Base-by-base conservation (phyloP, 73 alveolate species). In the Blepharisma stoltei region DNA sequence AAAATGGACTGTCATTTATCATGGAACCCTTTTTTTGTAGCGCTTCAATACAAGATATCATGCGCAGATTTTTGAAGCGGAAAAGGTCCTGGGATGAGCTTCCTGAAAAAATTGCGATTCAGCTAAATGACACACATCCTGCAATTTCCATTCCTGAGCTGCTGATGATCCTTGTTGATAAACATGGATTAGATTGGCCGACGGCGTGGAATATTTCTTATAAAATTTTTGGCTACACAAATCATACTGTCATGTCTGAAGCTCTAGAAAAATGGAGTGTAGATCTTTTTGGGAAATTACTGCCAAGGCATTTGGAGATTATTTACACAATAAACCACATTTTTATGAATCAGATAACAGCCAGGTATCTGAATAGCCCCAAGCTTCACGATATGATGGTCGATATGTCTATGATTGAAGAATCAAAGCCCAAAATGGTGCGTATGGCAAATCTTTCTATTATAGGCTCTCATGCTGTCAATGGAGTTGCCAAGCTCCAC, bases 11-110 rank as follows among this genome's bases (percentile, higher is more conserved):
- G n/a, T n/a, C n/a, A n/a, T n/a, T n/a, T n/a, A n/a, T n/a, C n/a
- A n/a, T n/a, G n/a, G n/a, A n/a, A n/a, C n/a, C n/a, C 90, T 97
- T 97, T 96, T 94, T 97, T 90, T 97, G 97, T 47, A 83, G 98
- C 60, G 99, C 99, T 0, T 87, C 99, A 6, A 76, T 97, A 55
- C 90, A 93, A 83, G 98, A 93, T 84, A 43, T 69, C 38, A 14
- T 69, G 6, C 20, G 65, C n/a, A 23, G 79, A n/a, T 69, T 69
- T 46, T 69, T 38, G 79, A 46, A 69, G 4, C 11, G 27, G 60
- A 43, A 69, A n/a, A 44, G 55, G 4, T 14, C 76, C n/a, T 93
- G 93, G 95, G 83, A 78, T 6, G 91, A 84, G 41, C 81, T 84
- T 20, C 91, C 91, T 3, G 66, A 67, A 6, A 44, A 69, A 44